Base-by-base conservation (phyloP, 495 filamentous ascomycete species). In the Penicillium silybi region DNA sequence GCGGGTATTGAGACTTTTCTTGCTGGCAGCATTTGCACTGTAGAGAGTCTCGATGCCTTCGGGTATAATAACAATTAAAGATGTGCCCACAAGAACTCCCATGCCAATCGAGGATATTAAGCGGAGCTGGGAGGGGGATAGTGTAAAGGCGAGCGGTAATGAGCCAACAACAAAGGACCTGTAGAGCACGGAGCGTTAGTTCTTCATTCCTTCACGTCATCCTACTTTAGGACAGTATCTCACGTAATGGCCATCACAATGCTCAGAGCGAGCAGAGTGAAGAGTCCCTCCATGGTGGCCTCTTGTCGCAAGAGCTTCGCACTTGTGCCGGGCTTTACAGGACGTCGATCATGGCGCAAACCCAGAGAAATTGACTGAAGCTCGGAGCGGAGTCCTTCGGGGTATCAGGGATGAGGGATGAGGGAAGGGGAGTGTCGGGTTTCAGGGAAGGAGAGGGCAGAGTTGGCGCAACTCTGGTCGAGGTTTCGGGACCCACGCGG, bases 101-200 rank as follows among this genome's bases (percentile, higher is more conserved):
- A 96, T 90, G 26, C 93, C 93, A 64, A 98, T 83, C 18, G 90
- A 89, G 10, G 91, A 91, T 66, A 97, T 89, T 32, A 97, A 68
- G 62, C 93, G 84, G 20, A 96, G 75, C 65, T 95, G 90, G 32
- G 89, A 89, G 52, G 85, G 85, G n/a, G 93, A 91, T 13, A 98
- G 81, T 45, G 86, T 80, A 74, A 98, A 87, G 37, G 89, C 91
- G 32, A 98, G 79, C 49, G 93, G 93, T 63, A 98, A 81, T 66
- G 89, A 87, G 71, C 93, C 93, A 61, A 95, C 92, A 44, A 95
- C 80, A 65, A 98, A 97, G 50, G 93, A 98, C 57, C 95, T 98
- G 52, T 57, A 34, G 46, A 61, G 46, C 63, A 58, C 18, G 52
- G 67, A 55, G 67, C 44, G 57, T 58, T 54, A 49, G 48, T 20